Percentiles rank a stretch among this genome's conserved stretches.
Evolutionary conservation across 805 yeast genomes (phyloP).

Genomic region (Zygoascus ofunaensis): DNA sequence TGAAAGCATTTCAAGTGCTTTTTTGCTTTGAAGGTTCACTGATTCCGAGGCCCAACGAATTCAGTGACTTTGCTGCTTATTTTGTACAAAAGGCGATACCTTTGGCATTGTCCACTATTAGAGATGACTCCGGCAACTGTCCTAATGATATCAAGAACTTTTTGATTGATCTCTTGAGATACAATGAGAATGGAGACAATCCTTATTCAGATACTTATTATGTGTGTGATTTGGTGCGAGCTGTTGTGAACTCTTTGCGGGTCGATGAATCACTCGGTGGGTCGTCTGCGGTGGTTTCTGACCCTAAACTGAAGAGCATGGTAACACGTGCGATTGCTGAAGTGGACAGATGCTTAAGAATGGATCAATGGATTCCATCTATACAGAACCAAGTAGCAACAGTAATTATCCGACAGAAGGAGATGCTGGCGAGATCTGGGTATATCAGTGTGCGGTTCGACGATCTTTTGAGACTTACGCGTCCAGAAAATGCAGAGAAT

Average conservation of each 20-base stretch:
- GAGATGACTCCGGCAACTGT: conserved; percentile 55
- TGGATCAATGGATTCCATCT: conserved; percentile 84
- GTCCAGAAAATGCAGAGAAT: conserved; percentile 37
- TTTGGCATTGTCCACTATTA: conserved; percentile 46
- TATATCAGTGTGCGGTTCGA: conserved; percentile 43
- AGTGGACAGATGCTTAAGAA: conserved; percentile 60
- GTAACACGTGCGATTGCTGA: conserved; percentile 49
- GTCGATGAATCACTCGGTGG: conserved; percentile 9
- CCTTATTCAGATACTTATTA: conserved; percentile 66
- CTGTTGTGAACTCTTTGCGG: conserved; percentile 38
- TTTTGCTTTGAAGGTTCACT: conserved; percentile 62
- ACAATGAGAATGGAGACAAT: conserved; percentile 79
- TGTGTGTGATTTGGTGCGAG: conserved; percentile 45
- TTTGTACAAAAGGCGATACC: conserved; percentile 67
- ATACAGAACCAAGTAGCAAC: conserved; percentile 47
- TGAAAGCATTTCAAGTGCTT: conserved; percentile 56
- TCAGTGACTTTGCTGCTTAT: conserved; percentile 58
- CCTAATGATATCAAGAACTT: conserved; percentile 52
- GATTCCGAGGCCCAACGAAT: conserved; percentile 76
- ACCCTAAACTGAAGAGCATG: conserved; percentile 23
- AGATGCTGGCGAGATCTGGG: conserved; percentile 49
- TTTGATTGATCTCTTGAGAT: conserved; percentile 61
- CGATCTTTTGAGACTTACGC: conserved; percentile 47
- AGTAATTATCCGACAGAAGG: conserved; percentile 50
- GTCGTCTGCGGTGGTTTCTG: conserved; percentile 3